A percentile compares a stretch with the other conserved stretches of the same genome.
Evolutionary conservation across 2,329 filamentous ascomycete genomes (phyloP).

Genomic region (Aquanectria penicillioides): DNA sequence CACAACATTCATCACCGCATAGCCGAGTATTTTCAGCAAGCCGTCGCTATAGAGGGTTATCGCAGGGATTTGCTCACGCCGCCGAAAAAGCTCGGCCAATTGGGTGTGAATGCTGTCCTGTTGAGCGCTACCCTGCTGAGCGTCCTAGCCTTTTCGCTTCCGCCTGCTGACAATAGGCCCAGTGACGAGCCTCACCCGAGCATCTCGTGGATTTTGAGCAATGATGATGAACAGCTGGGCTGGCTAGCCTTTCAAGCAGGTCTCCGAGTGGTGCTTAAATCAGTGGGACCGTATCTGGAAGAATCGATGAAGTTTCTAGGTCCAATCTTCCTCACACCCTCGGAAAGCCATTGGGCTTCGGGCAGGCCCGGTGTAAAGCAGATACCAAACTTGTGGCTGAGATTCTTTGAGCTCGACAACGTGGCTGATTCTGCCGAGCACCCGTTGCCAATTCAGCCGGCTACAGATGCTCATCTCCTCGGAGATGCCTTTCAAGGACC

Average conservation of each 20-base stretch:
- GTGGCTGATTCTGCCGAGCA: not conserved
- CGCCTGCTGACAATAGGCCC: not conserved
- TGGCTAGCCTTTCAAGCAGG: not conserved
- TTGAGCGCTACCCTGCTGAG: not conserved
- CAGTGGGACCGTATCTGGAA: not conserved
- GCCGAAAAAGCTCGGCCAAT: not conserved
- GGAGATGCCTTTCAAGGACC: not conserved
- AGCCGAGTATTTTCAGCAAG: not conserved
- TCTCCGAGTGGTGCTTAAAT: not conserved
- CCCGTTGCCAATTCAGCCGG: too few species aligned
- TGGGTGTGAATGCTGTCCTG: not conserved
- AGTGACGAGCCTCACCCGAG: not conserved
- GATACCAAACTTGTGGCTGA: not conserved
- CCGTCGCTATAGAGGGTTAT: not conserved
- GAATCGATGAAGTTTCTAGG: not conserved
- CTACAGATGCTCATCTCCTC: not conserved
- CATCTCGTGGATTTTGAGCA: not conserved
- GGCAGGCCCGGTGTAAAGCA: not conserved
- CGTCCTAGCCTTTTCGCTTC: not conserved
- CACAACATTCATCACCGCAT: not conserved
- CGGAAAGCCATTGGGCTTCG: not conserved
- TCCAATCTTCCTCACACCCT: not conserved
- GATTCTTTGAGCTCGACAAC: not conserved
- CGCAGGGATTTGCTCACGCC: not conserved
- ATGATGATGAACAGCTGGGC: not conserved